Percentiles rank a stretch among this genome's conserved stretches.
phyloP scores from a whole-genome alignment of 2,329 filamentous ascomycete genomes.

The Niveomyces coronatus region DNA sequence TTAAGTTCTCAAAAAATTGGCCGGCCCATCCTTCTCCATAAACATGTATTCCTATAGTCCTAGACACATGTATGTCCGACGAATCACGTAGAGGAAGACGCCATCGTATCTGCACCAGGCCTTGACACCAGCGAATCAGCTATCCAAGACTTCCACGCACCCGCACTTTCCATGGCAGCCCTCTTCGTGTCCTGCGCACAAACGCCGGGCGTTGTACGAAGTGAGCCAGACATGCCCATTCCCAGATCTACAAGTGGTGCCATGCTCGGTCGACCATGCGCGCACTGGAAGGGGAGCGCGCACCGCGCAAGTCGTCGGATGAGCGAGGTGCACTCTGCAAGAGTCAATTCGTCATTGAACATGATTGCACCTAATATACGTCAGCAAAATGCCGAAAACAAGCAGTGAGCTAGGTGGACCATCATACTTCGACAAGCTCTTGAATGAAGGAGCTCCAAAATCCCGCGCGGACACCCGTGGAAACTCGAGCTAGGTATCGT shows the following conservation, averaged over 20 bases:
- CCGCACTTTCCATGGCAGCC: neutral
- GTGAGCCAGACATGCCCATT: slow-evolving; percentile 1
- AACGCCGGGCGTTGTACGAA: neutral
- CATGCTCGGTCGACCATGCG: slow-evolving; percentile 64
- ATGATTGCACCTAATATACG: slow-evolving; percentile 63
- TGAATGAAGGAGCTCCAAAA: slow-evolving; percentile 68
- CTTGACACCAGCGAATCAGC: too few relatives aligned
- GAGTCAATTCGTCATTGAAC: slow-evolving; percentile 65
- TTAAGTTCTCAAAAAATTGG: too few relatives aligned
- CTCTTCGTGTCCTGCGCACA: neutral
- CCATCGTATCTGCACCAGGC: too few relatives aligned
- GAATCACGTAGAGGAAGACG: too few relatives aligned
- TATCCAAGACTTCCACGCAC: slow-evolving; percentile 18
- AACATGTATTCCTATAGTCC: too few relatives aligned
- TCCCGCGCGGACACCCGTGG: slow-evolving; percentile 59
- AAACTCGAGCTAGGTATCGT: slow-evolving; percentile 29
- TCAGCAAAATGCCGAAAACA: too few relatives aligned
- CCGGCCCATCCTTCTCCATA: too few relatives aligned
- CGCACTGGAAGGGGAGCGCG: slow-evolving; percentile 72
- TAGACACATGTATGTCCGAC: too few relatives aligned
- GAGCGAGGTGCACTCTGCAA: slow-evolving; percentile 47
- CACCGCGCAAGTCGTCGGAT: slow-evolving; percentile 49
- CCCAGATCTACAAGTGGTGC: slow-evolving; percentile 49
- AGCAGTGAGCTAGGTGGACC: too few relatives aligned
- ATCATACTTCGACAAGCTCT: slow-evolving; percentile 58